Base-by-base conservation (phyloP, 495 filamentous ascomycete genomes). In the Hypoxylon subgilvum region DNA sequence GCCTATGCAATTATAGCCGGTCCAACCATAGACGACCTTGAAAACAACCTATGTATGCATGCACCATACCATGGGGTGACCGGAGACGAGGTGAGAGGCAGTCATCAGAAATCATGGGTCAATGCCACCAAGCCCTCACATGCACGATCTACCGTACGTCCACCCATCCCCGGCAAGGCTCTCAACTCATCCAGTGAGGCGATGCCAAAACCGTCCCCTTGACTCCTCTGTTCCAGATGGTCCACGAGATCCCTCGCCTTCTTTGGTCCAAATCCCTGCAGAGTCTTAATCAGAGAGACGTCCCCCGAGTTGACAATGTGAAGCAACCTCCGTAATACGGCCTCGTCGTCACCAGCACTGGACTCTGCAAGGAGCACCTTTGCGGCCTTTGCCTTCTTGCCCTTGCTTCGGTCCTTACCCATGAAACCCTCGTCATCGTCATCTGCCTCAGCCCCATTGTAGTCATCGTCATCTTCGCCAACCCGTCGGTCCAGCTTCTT, bases 301-400 rank as follows among this genome's bases (percentile, higher is more conserved):
- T 97, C 89, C 10, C 89, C 80, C 1, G 87, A 90, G 72, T 98
- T 98, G 72, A 98, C 86, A 63, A 97, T 88, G 10, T 83, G 79
- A 2, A 98, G 79, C 6, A 98, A 68, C 44, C 85, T 82, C 59
- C 79, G 74, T 3, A 89, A 89, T 4, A 55, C 25, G 0, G 68
- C 50, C 0, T 58, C 70, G 9, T 65, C 65, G 8, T 67, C 63
- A 32, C 44, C 49, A 31, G 65, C 47, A 22, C 53, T 8, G n/a
- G 28, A 47, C 45, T 61, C 34, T 10, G 19, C 35, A 21, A 23
- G 14, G 30, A 22, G 66, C 36, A 2, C 63, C 54, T 49, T 68
- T 40, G 2, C 49, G 57, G 18, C 66, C 62, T 39, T 71, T 57
- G 61, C 68, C 68, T 52, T 80, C 60, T 46, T 77, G 63, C 21